Base-by-base conservation (phyloP, 2,329 filamentous ascomycete species). In the Macrophomina tecta region DNA sequence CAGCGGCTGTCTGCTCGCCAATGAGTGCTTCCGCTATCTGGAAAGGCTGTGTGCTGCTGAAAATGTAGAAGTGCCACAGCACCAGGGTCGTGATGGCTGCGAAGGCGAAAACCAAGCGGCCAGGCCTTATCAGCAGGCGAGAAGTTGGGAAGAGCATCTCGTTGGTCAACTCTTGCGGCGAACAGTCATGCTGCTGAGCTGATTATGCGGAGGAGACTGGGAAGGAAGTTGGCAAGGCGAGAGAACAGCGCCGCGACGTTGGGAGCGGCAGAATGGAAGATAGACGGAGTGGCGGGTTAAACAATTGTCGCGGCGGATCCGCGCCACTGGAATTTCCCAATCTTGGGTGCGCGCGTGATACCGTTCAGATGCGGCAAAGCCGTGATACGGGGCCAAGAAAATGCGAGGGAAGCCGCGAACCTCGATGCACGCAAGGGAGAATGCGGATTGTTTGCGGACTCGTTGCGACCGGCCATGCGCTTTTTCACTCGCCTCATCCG, bases 71-170 rank as follows among this genome's bases (percentile, higher is more conserved):
- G 32, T 66, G 64, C 64, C 46, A 61, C 28, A 49, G 46, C 23
- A 66, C n/a, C 7, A 66, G 46, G 8, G 28, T 34, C 9, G 55
- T 60, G 14, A 61, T 52, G 46, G 14, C 16, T 11, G 64, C 64
- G 30, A 61, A 66, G 36, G 48, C 48, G 53, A 51, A 34, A n/a
- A 66, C 14, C 38, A 60, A 52, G 23, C 64, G 64, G 2, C 42
- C 53, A 8, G 64, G 55, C 46, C 64, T 56, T 61, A 66, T 52
- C 64, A 45, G 53, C 34, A 53, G 28, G 34, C 38, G 53, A 12
- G 45, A 55, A 32, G 53, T 60, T 18, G 53, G 53, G 23, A 66
- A 46, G 32, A 61, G 53, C 64, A 66, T 66, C 55, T 48, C 30
- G n/a, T 36, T 30, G 16, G 58, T 62, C 45, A 49, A 18, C 42